Evolutionary conservation across 2,329 filamentous ascomycete species (phyloP).

Genomic region (Aspergillus terreus): DNA sequence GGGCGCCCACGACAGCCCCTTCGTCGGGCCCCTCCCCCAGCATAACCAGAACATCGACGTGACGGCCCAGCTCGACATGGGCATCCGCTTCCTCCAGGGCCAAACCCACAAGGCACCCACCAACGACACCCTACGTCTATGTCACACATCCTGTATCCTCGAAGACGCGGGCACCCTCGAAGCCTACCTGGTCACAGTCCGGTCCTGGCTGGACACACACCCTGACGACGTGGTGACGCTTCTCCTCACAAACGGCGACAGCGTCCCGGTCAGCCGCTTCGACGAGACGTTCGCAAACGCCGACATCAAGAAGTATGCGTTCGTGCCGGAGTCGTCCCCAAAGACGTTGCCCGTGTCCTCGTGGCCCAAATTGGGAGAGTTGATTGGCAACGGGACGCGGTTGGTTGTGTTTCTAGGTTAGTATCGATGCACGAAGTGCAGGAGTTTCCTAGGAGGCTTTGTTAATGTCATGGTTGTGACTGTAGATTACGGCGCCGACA

Average conservation of each 20-base stretch:
- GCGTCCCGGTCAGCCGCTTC: constrained; percentile 28
- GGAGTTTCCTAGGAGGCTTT: too few species aligned
- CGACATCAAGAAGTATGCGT: constrained; percentile 33
- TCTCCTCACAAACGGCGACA: constrained; percentile 60
- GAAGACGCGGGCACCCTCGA: constrained; percentile 58
- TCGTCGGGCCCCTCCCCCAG: constrained; percentile 53
- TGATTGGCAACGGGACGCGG: constrained; percentile 41
- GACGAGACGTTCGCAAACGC: constrained; percentile 29
- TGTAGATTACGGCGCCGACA: constrained; percentile 40
- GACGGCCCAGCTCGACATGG: constrained; percentile 56
- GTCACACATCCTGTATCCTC: constrained; percentile 61
- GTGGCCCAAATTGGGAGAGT: constrained; percentile 42
- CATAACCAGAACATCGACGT: constrained; percentile 61
- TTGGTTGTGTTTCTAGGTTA: constrained; percentile 43
- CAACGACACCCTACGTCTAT: constrained; percentile 54
- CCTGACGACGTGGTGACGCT: constrained; percentile 61
- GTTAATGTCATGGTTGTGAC: background rate
- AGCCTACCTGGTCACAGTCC: constrained; percentile 55
- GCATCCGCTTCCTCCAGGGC: constrained; percentile 62
- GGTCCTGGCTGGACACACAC: constrained; percentile 57
- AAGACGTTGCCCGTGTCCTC: constrained; percentile 27
- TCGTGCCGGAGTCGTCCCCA: constrained; percentile 32
- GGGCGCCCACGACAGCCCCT: constrained; percentile 64
- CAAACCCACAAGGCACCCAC: constrained; percentile 56
- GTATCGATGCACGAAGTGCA: background rate